phyloP scores from a whole-genome alignment of 768 basidiomycete genomes.

The Atractiella rhizophila region DNA sequence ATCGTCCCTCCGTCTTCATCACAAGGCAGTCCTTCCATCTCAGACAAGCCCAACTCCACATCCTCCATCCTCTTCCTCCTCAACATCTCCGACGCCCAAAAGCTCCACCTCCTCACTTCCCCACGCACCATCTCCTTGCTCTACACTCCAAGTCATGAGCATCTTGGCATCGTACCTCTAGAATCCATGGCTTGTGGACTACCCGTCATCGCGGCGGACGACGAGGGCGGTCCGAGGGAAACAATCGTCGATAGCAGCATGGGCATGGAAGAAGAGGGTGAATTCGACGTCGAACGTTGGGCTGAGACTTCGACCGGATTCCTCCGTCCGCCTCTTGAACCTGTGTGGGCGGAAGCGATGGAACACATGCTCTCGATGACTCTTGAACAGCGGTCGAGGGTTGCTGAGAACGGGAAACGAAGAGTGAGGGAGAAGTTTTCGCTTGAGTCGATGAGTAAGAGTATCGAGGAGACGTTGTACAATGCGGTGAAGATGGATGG shows the following conservation, averaged over 20 bases:
- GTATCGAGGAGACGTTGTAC: constrained; percentile 32
- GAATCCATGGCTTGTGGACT: constrained; percentile 83
- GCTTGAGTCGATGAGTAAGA: constrained; percentile 44
- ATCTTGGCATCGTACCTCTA: constrained; percentile 88
- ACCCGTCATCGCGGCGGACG: constrained; percentile 64
- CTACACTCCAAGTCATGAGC: constrained; percentile 85
- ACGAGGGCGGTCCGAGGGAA: constrained; percentile 66
- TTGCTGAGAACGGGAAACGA: constrained; percentile 33
- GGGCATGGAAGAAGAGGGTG: constrained; percentile 10
- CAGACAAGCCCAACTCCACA: constrained; percentile 1
- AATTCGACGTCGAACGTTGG: not conserved
- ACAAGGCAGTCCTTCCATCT: constrained; percentile 1
- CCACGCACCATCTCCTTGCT: constrained; percentile 45
- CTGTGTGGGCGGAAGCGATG: constrained; percentile 47
- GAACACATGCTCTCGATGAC: constrained; percentile 28
- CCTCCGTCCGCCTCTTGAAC: constrained; percentile 37
- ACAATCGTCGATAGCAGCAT: constrained; percentile 33
- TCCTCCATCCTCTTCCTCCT: constrained; percentile 50
- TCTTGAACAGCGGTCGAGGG: constrained; percentile 24
- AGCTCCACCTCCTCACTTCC: constrained; percentile 48
- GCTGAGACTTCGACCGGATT: constrained; percentile 38
- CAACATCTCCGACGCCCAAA: constrained; percentile 65
- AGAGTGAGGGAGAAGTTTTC: constrained; percentile 46
- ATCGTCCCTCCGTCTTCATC: constrained; percentile 1
- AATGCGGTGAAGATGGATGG: constrained; percentile 33